Conservation (phyloP, 1,139 yeast species). For the Hyphopichia wangnamkhiaoensis region DNA sequence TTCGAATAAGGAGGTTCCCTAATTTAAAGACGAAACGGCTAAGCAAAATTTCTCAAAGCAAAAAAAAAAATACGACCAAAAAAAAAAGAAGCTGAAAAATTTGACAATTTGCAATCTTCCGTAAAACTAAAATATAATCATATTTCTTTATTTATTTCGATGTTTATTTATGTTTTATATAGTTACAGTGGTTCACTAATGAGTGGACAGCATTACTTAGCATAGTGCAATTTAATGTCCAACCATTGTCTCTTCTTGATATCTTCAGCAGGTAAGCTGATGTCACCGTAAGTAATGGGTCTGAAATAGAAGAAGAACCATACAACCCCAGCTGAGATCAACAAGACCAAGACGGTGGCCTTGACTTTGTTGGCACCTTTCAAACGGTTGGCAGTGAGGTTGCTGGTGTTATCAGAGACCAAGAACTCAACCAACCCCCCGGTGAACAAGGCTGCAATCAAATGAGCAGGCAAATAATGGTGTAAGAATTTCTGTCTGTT, state of each 20-base stretch:
- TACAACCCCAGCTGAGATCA: slow-evolving; percentile 49
- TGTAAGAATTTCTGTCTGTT: slow-evolving; percentile 91
- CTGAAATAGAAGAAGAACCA: slow-evolving; percentile 74
- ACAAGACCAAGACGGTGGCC: slow-evolving; percentile 34
- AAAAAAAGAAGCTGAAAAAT: background rate
- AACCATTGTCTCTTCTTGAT: slow-evolving; percentile 78
- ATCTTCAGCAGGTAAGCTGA: slow-evolving; percentile 60
- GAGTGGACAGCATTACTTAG: too few relatives aligned
- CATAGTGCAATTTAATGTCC: slow-evolving; percentile 78
- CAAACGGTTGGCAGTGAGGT: slow-evolving; percentile 19
- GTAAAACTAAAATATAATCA: background rate
- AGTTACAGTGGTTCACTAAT: too few relatives aligned
- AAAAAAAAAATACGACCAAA: too few relatives aligned
- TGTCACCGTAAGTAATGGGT: slow-evolving; percentile 85
- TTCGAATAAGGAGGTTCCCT: background rate
- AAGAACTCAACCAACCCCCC: slow-evolving; percentile 83
- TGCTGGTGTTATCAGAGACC: slow-evolving; percentile 58
- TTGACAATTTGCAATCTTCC: background rate
- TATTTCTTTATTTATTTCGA: too few relatives aligned
- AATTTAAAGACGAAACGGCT: too few relatives aligned
- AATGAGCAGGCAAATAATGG: slow-evolving; percentile 95
- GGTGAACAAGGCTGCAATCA: slow-evolving; percentile 79
- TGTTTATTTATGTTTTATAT: too few relatives aligned
- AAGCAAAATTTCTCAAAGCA: too few relatives aligned
- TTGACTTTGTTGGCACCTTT: slow-evolving; percentile 26